phyloP scores from a whole-genome alignment of 2,329 filamentous ascomycete genomes.

The Penicillium sclerotiorum region DNA sequence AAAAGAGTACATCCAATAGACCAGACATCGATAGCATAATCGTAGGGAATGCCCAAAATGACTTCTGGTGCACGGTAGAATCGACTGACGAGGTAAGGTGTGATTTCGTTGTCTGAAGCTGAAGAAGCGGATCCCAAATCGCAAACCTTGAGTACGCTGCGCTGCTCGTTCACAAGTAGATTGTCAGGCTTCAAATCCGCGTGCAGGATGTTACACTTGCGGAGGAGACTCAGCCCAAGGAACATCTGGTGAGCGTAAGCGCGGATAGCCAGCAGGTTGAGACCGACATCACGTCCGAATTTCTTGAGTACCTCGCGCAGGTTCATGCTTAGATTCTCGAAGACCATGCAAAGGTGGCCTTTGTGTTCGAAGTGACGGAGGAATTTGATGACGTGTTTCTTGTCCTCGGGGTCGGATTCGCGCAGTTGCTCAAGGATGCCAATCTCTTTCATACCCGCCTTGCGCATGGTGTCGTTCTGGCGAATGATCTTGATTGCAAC shows the following conservation, averaged over 20 bases:
- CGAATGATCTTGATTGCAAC: conserved; percentile 98
- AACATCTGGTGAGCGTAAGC: conserved; percentile 95
- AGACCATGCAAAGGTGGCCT: conserved; percentile 92
- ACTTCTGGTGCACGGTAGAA: conserved; percentile 98
- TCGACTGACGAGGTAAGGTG: conserved; percentile 91
- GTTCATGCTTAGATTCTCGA: conserved; percentile 92
- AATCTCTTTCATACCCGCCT: conserved; percentile 92
- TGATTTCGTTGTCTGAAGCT: conserved; percentile 86
- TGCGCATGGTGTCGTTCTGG: conserved; percentile 88
- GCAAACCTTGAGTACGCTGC: conserved; percentile 88
- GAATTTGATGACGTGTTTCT: conserved; percentile 88
- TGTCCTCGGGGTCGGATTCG: conserved; percentile 81
- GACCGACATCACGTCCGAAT: conserved; percentile 90
- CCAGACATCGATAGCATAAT: conserved; percentile 96
- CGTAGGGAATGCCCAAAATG: conserved; percentile 93
- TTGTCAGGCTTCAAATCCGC: conserved; percentile 98
- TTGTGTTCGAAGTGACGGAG: conserved; percentile 91
- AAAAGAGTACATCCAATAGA: conserved; percentile 96
- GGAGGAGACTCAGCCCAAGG: conserved; percentile 80
- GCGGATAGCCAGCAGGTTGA: conserved; percentile 84
- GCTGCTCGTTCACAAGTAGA: conserved; percentile 83
- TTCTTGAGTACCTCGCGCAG: conserved; percentile 92
- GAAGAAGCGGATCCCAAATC: conserved; percentile 96
- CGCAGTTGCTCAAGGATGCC: conserved; percentile 87
- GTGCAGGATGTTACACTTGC: conserved; percentile 90